phyloP scores from a whole-genome alignment of 208 protist genomes.

The Trypanosoma brucei region DNA sequence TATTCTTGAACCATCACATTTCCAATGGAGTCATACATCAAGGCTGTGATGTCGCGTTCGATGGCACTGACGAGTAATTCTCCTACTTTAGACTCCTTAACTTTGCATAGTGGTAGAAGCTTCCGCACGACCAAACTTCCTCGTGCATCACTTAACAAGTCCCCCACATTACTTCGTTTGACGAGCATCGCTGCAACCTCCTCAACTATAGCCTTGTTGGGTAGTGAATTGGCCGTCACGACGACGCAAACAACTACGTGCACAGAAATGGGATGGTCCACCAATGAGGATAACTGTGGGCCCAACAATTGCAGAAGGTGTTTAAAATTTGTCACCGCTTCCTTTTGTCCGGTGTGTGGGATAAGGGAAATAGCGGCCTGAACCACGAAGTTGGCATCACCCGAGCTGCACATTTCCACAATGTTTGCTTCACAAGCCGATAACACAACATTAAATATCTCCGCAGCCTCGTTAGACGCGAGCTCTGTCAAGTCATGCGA shows the following conservation, averaged over 20 bases:
- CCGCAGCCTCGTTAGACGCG: conserved; percentile 25
- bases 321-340: conserved; percentile 19
- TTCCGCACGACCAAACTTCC: conserved; percentile 73
- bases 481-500: conserved; percentile 16
- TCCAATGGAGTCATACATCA: conserved; percentile 68
- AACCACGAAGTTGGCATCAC: conserved; percentile 81
- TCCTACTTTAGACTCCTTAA: conserved; percentile 56
- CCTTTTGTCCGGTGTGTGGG: conserved; percentile 26
- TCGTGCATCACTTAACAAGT: conserved; percentile 52
- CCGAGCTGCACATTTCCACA: conserved; percentile 55
- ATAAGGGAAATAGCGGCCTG: conserved; percentile 57
- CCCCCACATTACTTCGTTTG: conserved; percentile 37
- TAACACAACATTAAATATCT: conserved; percentile 41
- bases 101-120: conserved; percentile 62
- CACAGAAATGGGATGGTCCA: conserved; percentile 55
- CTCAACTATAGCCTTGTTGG: conserved; percentile 35
- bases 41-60: conserved; percentile 41
- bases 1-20: conserved; percentile 82
- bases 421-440: conserved; percentile 34
- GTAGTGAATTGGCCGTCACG: conserved; percentile 35
- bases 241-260: conserved; percentile 66
- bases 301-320: conserved; percentile 40
- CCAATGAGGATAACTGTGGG: conserved; percentile 39
- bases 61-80: conserved; percentile 52
- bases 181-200: conserved; percentile 46